These are phyloP conservation scores for Salix caprea DNA, from an alignment of 345 rosid genomes.

Conservation along the genomic window DNA sequence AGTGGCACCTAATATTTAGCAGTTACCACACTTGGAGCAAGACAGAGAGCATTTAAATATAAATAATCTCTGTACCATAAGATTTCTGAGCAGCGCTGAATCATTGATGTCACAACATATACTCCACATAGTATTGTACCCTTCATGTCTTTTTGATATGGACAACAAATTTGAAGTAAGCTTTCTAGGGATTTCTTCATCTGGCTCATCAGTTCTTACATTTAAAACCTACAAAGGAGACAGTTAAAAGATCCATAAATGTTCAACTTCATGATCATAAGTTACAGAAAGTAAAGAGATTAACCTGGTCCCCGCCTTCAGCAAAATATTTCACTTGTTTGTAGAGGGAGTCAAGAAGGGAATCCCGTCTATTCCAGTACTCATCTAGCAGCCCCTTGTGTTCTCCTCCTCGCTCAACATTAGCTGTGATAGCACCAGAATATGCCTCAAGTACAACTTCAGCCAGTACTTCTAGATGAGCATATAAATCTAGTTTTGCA, in stretches of 20 bases:
- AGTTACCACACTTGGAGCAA: not conserved
- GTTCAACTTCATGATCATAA: conserved; percentile 5
- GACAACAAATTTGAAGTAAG: conserved; percentile 63
- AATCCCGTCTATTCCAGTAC: conserved; percentile 74
- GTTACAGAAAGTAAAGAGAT: conserved; percentile 10
- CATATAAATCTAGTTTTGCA: conserved; percentile 51
- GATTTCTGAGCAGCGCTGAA: conserved; percentile 55
- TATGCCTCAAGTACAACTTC: conserved; percentile 74
- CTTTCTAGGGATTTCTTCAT: conserved; percentile 50
- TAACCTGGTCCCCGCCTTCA: conserved; percentile 52
- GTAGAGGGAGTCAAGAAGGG: conserved; percentile 65
- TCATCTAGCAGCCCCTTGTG: conserved; percentile 61
- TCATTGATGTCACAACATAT: conserved; percentile 85
- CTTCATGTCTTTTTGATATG: conserved; percentile 73
- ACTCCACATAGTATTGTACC: conserved; percentile 74
- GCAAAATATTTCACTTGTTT: conserved; percentile 52
- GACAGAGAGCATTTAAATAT: not conserved
- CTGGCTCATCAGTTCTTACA: conserved; percentile 37
- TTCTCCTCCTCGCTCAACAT: conserved; percentile 65
- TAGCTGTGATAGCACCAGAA: conserved; percentile 63
- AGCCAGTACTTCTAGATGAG: conserved; percentile 54
- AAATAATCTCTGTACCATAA: not conserved
- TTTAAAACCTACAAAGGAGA: conserved; percentile 42
- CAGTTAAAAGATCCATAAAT: conserved; percentile 4
- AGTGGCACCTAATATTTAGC: not conserved